These are phyloP conservation scores for Yamadazyma membranifaciens DNA, from an alignment of 1,139 yeast genomes.

Conservation along the genomic window DNA sequence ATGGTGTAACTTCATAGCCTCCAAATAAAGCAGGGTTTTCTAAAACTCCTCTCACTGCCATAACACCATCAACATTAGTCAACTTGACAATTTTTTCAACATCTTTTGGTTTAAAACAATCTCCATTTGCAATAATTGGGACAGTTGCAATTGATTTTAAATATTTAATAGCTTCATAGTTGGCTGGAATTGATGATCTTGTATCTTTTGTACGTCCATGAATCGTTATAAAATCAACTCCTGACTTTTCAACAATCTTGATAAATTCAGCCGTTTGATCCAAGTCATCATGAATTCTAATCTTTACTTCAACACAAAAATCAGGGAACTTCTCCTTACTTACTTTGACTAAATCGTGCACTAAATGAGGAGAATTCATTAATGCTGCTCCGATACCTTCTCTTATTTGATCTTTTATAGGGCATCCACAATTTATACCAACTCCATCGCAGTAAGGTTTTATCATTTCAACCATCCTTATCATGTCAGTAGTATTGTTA, in stretches of 20 bases:
- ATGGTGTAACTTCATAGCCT: slow-evolving; percentile 72
- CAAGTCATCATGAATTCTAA: slow-evolving; percentile 77
- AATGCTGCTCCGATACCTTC: slow-evolving; percentile 98
- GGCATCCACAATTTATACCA: slow-evolving; percentile 97
- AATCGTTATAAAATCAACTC: slow-evolving; percentile 90
- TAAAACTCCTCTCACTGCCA: slow-evolving; percentile 91
- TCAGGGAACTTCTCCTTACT: slow-evolving; percentile 76
- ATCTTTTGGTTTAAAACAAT: slow-evolving; percentile 71
- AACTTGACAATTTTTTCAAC: slow-evolving; percentile 55
- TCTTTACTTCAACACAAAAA: slow-evolving; percentile 84
- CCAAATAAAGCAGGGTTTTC: slow-evolving; percentile 86
- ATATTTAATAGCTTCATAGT: slow-evolving; percentile 74
- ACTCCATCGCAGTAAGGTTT: slow-evolving; percentile 89
- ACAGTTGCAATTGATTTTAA: slow-evolving; percentile 60
- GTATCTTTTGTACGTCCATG: slow-evolving; percentile 90
- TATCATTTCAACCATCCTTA: slow-evolving; percentile 85
- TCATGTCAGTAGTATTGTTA: slow-evolving; percentile 78
- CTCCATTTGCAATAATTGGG: slow-evolving; percentile 96
- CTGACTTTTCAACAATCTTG: slow-evolving; percentile 71
- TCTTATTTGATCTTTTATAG: slow-evolving; percentile 89
- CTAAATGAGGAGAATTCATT: slow-evolving; percentile 79
- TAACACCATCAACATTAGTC: slow-evolving; percentile 87
- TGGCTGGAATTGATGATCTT: slow-evolving; percentile 78
- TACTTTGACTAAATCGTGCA: slow-evolving; percentile 78
- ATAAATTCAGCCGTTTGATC: slow-evolving; percentile 74